Percentiles rank a stretch among this genome's conserved stretches.
phyloP scores from a whole-genome alignment of 2,329 filamentous ascomycete species.

The Colletotrichum tropicale region DNA sequence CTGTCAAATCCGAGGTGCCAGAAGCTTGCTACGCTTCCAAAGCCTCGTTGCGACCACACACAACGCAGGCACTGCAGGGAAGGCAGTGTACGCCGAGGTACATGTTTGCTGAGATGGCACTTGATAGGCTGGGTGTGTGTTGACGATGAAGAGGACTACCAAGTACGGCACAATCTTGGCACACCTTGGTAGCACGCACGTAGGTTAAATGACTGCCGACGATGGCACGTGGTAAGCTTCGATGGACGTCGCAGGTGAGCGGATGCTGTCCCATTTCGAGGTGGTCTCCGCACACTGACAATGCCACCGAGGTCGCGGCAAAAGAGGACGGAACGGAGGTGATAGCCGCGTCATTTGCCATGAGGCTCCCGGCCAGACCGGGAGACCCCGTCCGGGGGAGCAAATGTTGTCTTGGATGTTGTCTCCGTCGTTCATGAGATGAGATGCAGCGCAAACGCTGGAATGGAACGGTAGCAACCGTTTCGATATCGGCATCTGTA shows the following conservation, averaged over 20 bases:
- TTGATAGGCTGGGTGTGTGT: neutral
- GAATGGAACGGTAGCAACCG: slow-evolving; percentile 3
- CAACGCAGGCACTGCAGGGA: neutral
- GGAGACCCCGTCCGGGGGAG: neutral
- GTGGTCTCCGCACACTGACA: neutral
- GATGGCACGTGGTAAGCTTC: neutral
- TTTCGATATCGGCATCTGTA: neutral
- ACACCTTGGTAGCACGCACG: neutral
- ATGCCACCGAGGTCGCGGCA: neutral
- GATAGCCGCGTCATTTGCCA: slow-evolving; percentile 10
- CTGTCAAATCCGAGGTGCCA: neutral
- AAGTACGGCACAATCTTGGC: neutral
- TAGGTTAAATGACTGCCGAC: neutral
- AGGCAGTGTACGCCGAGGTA: neutral
- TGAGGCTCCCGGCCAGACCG: neutral
- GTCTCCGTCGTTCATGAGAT: slow-evolving; percentile 1
- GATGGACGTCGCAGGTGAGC: neutral
- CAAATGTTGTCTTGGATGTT: neutral
- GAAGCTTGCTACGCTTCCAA: neutral
- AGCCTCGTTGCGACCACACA: neutral
- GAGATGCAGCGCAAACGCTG: neutral
- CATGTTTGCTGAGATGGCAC: neutral
- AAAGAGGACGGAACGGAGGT: neutral
- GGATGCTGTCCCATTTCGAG: neutral
- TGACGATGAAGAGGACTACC: neutral